Evolutionary conservation across 768 basidiomycete genomes (phyloP), one percentile per base, ranked within the genome.

Genomic region (Boletus tomentosulus): DNA sequence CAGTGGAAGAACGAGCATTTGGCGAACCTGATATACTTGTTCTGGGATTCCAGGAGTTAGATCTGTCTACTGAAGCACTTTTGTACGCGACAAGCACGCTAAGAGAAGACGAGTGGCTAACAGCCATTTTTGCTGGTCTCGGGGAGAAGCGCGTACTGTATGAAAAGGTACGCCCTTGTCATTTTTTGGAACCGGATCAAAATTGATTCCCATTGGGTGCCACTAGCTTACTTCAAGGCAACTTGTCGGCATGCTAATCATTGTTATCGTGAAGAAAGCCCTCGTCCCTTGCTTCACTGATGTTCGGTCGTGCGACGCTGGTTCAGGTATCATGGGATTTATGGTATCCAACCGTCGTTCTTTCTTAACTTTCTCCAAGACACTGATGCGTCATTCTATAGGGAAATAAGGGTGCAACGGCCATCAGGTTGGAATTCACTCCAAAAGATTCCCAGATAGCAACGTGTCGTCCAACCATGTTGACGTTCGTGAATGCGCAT

Each of bases 321-420:
- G 85, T 6, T 80, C 85, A 3, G 90, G 90, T 0, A 82, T 91
- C 25, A 76, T 91, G 73, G 88, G 89, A 37, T 72, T 91, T 31
- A 84, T 93, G 86, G 89, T 87, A 61, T 58, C 9, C 31, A 53
- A 38, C 31, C 15, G 15, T 34, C 49, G 42, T 38, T 33, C 10
- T 50, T 31, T 51, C 48, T 24, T 30, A 24, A 16, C 12, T 43
- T 39, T 7, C n/a, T 11, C 6, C 19, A 19, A 38, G n/a, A 41
- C 46, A 28, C 11, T 57, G 53, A 58, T 50, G 44, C 31, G 27
- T 19, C 11, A 7, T 7, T 35, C 33, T 42, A 19, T 52, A 91
- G 89, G 90, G 89, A 28, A 93, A 93, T 71, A 93, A 93, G 71
- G 91, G 91, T 41, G 88, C 78, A 6, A 81, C 81, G 6, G 88